Base-by-base conservation (phyloP, 352 stramenopile genomes). In the Globisporangium cystogenes region DNA sequence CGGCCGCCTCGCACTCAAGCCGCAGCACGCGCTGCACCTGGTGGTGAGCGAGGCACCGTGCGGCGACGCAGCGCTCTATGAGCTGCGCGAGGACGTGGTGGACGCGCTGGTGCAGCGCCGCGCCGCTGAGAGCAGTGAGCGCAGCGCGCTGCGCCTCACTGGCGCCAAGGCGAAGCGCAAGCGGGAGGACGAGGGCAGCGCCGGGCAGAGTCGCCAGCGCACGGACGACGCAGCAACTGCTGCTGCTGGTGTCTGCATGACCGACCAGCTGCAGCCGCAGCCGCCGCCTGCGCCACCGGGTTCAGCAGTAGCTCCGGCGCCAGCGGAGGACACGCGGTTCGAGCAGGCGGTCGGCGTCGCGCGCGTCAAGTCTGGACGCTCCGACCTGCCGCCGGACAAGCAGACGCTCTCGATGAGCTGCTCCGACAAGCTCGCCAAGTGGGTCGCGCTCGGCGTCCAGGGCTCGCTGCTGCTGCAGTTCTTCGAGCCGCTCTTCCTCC, bases 1-100 rank as follows among this genome's bases (percentile, higher is more conserved):
- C 1, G 35, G 36, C 15, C 76, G 75, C 49, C 65, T 89, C 27
- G 37, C 50, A 20, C 63, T 96, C n/a, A 81, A 76, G 46, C 41
- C 53, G 1, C 58, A 79, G 39, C 68, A 90, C 55, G 67, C 73
- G 35, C 69, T 98, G 35, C 87, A 97, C 69, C 68, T 98, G 12
- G 98, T 90, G 58, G 86, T 97, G 49, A 97, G 76, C 48, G 91
- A 97, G 70, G 82, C 89, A 14, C 94, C 94, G 7, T 98, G 94
- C 67, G 94, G 92, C 39, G 92, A 98, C 68, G 86, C 86, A 7
- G 82, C 90, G n/a, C 97, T 98, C 56, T 98, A 98, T 65, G 52
- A 79, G 35, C 55, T 95, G n/a, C 76, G 76, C 3, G 64, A 80
- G 40, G 74, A 86, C 8, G 80, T 96, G 7, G 72, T 91, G 14